A percentile compares a stretch with the other conserved stretches of the same genome.
Evolutionary conservation across 768 basidiomycete genomes (phyloP).

Genomic region (Tricholoma flavovirens): DNA sequence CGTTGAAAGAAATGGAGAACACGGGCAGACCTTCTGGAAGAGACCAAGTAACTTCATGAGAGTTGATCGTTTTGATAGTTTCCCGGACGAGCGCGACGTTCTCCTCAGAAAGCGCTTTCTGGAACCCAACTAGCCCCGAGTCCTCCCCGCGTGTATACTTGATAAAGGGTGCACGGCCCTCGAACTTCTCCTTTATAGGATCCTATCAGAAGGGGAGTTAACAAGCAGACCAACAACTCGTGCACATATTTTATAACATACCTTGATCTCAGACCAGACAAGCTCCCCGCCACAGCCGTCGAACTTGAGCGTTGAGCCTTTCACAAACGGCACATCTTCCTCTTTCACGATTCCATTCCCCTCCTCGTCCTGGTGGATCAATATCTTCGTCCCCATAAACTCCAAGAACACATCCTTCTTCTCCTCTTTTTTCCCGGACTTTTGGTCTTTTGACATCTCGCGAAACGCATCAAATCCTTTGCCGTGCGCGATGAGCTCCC

Average conservation of each 20-base stretch:
- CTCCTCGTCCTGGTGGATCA: constrained; percentile 56
- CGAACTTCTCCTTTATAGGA: constrained; percentile 45
- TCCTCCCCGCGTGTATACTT: constrained; percentile 42
- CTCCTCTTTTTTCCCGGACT: constrained; percentile 21
- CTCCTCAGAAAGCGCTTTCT: constrained; percentile 66
- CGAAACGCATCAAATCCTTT: constrained; percentile 78
- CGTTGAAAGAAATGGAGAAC: not conserved
- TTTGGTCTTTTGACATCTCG: constrained; percentile 42
- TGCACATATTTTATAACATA: constrained; percentile 7
- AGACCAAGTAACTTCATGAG: constrained; percentile 60
- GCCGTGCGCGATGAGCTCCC: constrained; percentile 44
- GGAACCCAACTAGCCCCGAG: constrained; percentile 51
- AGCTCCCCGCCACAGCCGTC: constrained; percentile 52
- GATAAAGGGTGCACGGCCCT: constrained; percentile 45
- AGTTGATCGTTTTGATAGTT: constrained; percentile 57
- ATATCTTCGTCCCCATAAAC: constrained; percentile 66
- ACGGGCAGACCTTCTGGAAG: constrained; percentile 47
- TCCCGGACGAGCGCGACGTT: constrained; percentile 67
- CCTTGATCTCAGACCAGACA: constrained; percentile 48
- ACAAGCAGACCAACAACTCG: not conserved
- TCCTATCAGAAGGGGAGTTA: constrained; percentile 24
- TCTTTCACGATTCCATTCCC: constrained; percentile 61
- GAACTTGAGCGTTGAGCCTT: constrained; percentile 51
- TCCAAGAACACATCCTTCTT: constrained; percentile 64
- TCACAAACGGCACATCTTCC: constrained; percentile 49